Percentiles rank a stretch among this genome's conserved stretches.
Conservation (phyloP, 768 basidiomycete genomes). For the Boletus vermiculosoides region DNA sequence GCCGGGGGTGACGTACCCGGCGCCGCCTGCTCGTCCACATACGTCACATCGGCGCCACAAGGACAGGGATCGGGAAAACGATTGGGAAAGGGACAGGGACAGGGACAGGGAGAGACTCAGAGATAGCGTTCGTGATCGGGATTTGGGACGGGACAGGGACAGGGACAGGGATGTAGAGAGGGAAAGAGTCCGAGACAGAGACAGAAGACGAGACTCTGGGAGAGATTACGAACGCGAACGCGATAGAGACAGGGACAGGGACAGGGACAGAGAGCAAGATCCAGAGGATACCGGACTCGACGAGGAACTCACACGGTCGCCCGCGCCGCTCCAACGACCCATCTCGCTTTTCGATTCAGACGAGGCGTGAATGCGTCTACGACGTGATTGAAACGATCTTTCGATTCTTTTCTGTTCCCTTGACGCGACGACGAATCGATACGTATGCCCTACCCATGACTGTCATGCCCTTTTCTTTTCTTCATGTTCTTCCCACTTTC, state of each 20-base stretch:
- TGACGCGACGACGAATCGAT: not conserved
- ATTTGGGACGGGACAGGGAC: not conserved
- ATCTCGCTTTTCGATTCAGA: constrained; percentile 34
- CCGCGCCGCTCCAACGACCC: constrained; percentile 29
- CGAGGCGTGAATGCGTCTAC: constrained; percentile 5
- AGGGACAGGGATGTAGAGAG: not conserved
- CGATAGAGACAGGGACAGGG: not conserved
- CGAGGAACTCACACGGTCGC: constrained; percentile 21
- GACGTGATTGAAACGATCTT: not conserved
- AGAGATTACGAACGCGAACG: not conserved
- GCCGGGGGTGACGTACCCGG: constrained; percentile 27
- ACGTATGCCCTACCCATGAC: not conserved
- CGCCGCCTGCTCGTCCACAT: constrained; percentile 22
- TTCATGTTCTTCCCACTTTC: not conserved
- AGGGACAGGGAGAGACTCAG: not conserved
- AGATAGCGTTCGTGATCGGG: not conserved
- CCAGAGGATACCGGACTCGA: constrained; percentile 5
- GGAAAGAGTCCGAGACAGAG: not conserved
- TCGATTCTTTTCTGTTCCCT: not conserved
- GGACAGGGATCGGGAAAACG: not conserved
- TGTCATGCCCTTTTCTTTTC: not conserved
- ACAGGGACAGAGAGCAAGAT: not conserved
- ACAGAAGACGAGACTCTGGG: not conserved
- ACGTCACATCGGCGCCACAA: constrained; percentile 23
- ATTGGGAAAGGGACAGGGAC: not conserved